Evolutionary conservation across 192 early-diverging fungal genomes (phyloP), one percentile per base, ranked within the genome.

Genomic region (Umbelopsis sp.): DNA sequence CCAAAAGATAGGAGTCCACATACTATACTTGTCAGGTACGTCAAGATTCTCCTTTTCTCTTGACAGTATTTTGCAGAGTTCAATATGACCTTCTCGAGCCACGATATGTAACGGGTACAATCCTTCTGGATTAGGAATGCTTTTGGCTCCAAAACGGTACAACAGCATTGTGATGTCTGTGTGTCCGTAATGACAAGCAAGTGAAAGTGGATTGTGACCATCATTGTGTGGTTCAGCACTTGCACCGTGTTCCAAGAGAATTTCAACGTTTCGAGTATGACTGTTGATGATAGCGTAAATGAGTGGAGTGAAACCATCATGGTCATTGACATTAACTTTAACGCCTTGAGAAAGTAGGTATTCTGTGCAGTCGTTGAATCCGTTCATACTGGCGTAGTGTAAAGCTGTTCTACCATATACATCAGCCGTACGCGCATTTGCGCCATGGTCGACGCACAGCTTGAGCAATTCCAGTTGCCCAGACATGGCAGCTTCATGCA

Each of bases 1-100:
- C 80, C 94, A 98, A 68, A 99, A 99, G n/a, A 98, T 76, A 0
- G 98, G 96, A 6, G 96, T 92, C 98, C 98, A 99, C 17, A 92
- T 89, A 72, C 94, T 91, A 81, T 98, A 95, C 76, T 91, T 91
- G 77, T 99, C 98, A 3, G 82, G 77, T 21, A 86, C 82, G 50
- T 99, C 90, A n/a, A 94, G 83, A 20, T 93, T 87, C 10, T 87
- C 88, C 3, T 86, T 87, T 34, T 93, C 84, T 5, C 80, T 82
- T 31, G 97, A 91, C 25, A 99, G 77, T 44, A 95, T 80, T 12
- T 84, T 80, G 24, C 89, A 80, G 14, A 99, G 82, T 6, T 86
- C 85, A 4, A 84, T 77, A 72, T 91, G 92, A 20, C 98, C 98
- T 43, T 92, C 90, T 17, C 96, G 83, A 32, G 93, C 91, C 0